Evolutionary conservation across 257 asterid genomes (phyloP).

Genomic region (Haberlea rhodopensis): DNA sequence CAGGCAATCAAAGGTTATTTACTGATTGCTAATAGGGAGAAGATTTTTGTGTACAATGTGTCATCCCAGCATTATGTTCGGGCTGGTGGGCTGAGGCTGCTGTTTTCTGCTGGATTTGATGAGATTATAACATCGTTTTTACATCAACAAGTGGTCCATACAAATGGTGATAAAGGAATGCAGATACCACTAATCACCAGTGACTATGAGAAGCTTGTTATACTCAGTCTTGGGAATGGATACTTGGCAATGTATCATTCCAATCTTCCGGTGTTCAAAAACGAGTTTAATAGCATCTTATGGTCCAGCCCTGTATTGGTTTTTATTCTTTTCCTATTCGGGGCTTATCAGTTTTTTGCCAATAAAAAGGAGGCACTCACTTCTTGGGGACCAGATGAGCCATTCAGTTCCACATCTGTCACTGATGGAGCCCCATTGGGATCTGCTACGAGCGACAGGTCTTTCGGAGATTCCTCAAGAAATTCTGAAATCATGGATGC

Average conservation of each 20-base stretch:
- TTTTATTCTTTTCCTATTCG: conserved; percentile 78
- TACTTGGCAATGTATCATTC: conserved; percentile 79
- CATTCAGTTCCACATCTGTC: conserved; percentile 47
- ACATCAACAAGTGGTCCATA: conserved; percentile 38
- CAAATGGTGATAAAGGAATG: conserved; percentile 24
- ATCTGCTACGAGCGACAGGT: conserved; percentile 44
- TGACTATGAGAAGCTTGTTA: conserved; percentile 72
- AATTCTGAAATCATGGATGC: conserved; percentile 61
- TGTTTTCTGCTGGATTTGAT: conserved; percentile 62
- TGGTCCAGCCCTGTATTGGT: conserved; percentile 91
- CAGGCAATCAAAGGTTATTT: conserved; percentile 86
- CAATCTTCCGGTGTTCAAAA: conserved; percentile 70
- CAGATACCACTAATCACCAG: conserved; percentile 55
- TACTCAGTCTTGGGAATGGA: conserved; percentile 66
- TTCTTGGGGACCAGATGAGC: conserved; percentile 93
- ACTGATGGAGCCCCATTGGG: conserved; percentile 49
- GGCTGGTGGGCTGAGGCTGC: conserved; percentile 61
- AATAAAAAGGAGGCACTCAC: conserved; percentile 88
- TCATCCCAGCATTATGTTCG: conserved; percentile 86
- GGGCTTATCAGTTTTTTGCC: conserved; percentile 86
- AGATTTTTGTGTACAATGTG: conserved; percentile 65
- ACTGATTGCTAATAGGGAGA: conserved; percentile 55
- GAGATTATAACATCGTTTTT: conserved; percentile 64
- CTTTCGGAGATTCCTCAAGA: conserved; percentile 64
- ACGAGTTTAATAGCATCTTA: conserved; percentile 69